Conservation (phyloP, 441 rosid genomes). For the Euphorbia schlechtendalii region DNA sequence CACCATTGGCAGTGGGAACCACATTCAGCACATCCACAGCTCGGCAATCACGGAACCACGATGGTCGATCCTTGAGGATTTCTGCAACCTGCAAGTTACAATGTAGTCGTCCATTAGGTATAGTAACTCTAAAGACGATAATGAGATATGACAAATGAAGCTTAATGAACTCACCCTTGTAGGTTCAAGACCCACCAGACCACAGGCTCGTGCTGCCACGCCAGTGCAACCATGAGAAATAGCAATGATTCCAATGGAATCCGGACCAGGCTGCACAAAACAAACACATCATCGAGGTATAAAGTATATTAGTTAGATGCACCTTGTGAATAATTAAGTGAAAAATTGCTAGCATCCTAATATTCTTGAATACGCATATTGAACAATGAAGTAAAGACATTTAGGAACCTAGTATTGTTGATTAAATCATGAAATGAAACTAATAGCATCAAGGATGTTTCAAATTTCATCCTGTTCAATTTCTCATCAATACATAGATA, state of each 20-base stretch:
- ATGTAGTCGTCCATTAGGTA: not conserved
- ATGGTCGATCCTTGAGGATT: slow-evolving; percentile 96
- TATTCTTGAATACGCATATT: too few relatives aligned
- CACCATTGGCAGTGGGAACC: slow-evolving; percentile 96
- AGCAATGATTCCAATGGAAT: slow-evolving; percentile 99
- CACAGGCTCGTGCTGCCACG: slow-evolving; percentile 99
- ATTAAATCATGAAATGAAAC: too few relatives aligned
- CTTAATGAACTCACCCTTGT: slow-evolving; percentile 59
- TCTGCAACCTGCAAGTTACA: slow-evolving; percentile 77
- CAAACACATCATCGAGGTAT: too few relatives aligned
- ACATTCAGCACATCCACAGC: slow-evolving; percentile 90
- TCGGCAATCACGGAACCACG: slow-evolving; percentile 98
- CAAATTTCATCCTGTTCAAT: too few relatives aligned
- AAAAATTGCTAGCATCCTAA: too few relatives aligned
- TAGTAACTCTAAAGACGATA: slow-evolving; percentile 10
- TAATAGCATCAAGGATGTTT: too few relatives aligned
- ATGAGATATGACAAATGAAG: slow-evolving; percentile 1
- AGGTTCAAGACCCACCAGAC: slow-evolving; percentile 99
- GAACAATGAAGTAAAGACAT: too few relatives aligned
- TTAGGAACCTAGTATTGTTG: too few relatives aligned
- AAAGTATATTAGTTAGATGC: too few relatives aligned
- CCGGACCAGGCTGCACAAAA: slow-evolving; percentile 98
- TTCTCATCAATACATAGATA: too few relatives aligned
- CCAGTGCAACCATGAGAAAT: slow-evolving; percentile 99
- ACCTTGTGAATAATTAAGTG: too few relatives aligned